Base-by-base conservation (phyloP, 805 yeast genomes). In the Komagataella ulmi region DNA sequence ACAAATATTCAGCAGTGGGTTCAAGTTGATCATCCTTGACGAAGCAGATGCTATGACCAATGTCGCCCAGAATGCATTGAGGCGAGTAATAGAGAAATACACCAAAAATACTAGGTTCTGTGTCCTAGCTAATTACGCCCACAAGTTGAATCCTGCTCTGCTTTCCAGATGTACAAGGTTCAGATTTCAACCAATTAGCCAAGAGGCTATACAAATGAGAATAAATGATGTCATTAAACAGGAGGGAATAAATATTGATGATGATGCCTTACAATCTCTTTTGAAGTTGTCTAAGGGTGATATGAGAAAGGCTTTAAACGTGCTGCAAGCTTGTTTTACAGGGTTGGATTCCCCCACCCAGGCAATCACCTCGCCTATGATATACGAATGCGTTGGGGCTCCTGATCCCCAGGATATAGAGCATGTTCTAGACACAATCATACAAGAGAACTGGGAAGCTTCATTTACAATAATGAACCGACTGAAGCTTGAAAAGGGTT, bases 11-110 rank as follows among this genome's bases (percentile, higher is more conserved):
- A 74, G 81, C 54, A 74, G 77, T 51, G 95, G 93, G 12, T 89
- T 89, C 74, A 91, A 91, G 62, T 71, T 91, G 59, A 84, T 91
- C 54, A 87, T 91, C n/a, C 70, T 91, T 54, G 98, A 91, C 69
- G 98, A 91, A 69, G 97, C 97, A 0, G 97, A 86, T 66, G 88
- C 93, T n/a, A 85, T 86, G 95, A 85, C 93, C 1, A 80, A 83
- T 54, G 88, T 81, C 24, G 93, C 95, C 1, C 93, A 86, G 63
- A 86, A 87, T 63, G 89, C 93, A 1, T 69, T 86, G 56, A 75
- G 95, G 68, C 70, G 95, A 59, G 81, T 83, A 60, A 91, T 91
- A 63, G 98, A 91, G 64, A 88, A 86, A 62, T 91, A 89, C 63
- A 88, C 97, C 19, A 85, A 88, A 60, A 90, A 89, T 65, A 88